Evolutionary conservation across 2,329 filamentous ascomycete genomes (phyloP).

Genomic region (Fusarium chuoi): DNA sequence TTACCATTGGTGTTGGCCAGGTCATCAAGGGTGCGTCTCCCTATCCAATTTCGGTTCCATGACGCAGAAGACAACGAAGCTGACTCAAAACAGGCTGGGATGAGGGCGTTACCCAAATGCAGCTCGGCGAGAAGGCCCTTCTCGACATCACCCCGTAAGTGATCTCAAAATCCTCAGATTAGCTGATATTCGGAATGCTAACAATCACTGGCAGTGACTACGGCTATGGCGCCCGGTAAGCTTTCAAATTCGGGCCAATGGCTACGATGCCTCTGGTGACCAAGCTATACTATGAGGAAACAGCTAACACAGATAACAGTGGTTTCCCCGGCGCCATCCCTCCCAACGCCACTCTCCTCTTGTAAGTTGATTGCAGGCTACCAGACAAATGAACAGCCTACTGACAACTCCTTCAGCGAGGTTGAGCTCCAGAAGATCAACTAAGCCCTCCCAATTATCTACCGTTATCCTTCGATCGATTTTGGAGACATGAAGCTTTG

Average conservation of each 20-base stretch:
- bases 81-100: conserved; percentile 73
- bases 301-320: conserved; percentile 54
- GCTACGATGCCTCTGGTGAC: neutral
- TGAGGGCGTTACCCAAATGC: conserved; percentile 87
- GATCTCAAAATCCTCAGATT: neutral
- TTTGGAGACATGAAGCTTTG: conserved; percentile 8
- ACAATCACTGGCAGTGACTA: conserved; percentile 61
- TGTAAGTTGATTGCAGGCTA: conserved; percentile 70
- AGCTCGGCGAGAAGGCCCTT: conserved; percentile 87
- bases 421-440: conserved; percentile 75
- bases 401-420: conserved; percentile 60
- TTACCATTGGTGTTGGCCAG: conserved; percentile 80
- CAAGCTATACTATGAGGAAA: neutral
- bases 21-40: conserved; percentile 81
- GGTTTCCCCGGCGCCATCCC: conserved; percentile 85
- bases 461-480: conserved; percentile 6
- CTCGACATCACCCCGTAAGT: conserved; percentile 75
- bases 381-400: too few species aligned
- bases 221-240: conserved; percentile 72
- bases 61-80: neutral
- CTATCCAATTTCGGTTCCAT: neutral
- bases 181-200: conserved; percentile 11
- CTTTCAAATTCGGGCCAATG: conserved; percentile 8
- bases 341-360: conserved; percentile 78
- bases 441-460: conserved; percentile 39